phyloP scores from a whole-genome alignment of 2,329 filamentous ascomycete species.

The Zasmidium cellare region DNA sequence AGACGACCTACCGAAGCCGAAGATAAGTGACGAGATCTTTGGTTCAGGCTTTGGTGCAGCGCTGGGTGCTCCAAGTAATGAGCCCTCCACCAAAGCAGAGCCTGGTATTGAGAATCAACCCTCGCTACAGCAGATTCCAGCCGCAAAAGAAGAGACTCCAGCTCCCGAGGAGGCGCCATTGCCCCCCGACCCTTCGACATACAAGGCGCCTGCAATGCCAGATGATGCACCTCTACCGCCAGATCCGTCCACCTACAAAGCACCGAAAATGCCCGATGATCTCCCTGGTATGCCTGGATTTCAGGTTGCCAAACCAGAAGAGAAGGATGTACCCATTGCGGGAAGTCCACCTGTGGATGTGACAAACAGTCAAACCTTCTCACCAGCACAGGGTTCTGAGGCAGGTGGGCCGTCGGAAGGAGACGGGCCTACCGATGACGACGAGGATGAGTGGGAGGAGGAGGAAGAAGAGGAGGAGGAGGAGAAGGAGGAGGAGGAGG shows the following conservation, averaged over 20 bases:
- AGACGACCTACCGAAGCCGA: constrained; percentile 57
- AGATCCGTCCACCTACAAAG: constrained; percentile 31
- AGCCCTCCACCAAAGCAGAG: constrained; percentile 38
- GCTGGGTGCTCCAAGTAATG: constrained; percentile 38
- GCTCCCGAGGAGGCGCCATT: constrained; percentile 32
- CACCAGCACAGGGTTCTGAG: constrained; percentile 23
- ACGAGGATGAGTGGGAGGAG: constrained; percentile 39
- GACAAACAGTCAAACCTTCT: constrained; percentile 24
- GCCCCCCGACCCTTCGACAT: constrained; percentile 43
- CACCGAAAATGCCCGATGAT: constrained; percentile 25
- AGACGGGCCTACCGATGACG: constrained; percentile 29
- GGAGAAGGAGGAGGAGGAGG: constrained; percentile 36
- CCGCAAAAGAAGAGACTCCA: constrained; percentile 17
- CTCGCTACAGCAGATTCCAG: constrained; percentile 38
- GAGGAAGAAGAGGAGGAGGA: constrained; percentile 30
- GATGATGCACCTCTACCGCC: constrained; percentile 44
- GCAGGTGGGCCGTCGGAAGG: constrained; percentile 24
- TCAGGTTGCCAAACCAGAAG: constrained; percentile 20
- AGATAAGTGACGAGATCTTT: constrained; percentile 33
- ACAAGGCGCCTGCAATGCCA: constrained; percentile 31
- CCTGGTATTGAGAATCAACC: constrained; percentile 33
- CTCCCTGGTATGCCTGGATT: constrained; percentile 37
- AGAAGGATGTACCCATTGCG: constrained; percentile 46
- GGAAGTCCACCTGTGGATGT: constrained; percentile 50
- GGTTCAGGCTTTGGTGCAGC: constrained; percentile 30